A percentile compares a stretch with the other conserved stretches of the same genome.
Conservation (phyloP, 805 yeast species). For the Metschnikowia henanensis region DNA sequence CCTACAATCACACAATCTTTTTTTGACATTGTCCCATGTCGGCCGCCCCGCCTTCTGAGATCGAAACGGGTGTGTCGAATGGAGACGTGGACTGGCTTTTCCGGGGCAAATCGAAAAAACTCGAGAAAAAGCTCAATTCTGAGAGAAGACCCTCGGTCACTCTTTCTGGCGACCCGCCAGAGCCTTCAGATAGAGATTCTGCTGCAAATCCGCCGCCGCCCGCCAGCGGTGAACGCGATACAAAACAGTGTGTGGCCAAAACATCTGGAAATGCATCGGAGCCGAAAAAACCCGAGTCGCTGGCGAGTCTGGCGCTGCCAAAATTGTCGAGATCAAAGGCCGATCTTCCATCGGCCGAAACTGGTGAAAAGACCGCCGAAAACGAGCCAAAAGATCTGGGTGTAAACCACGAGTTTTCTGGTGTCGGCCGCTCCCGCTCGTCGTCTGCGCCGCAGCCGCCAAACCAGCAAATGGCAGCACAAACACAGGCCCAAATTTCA, state of each 20-base stretch:
- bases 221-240: background rate
- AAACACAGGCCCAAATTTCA: slow-evolving; percentile 3
- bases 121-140: slow-evolving; percentile 42
- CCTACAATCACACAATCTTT: background rate
- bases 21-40: slow-evolving; percentile 8
- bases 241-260: too few species aligned
- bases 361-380: too few species aligned
- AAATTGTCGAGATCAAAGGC: background rate
- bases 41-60: slow-evolving; percentile 16
- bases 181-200: slow-evolving; percentile 2
- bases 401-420: background rate
- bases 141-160: slow-evolving; percentile 14
- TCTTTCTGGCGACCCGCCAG: slow-evolving; percentile 4
- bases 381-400: too few species aligned
- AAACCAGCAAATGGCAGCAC: background rate
- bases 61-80: slow-evolving; percentile 57
- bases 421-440: slow-evolving; percentile 26
- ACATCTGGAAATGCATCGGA: too few species aligned
- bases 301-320: background rate
- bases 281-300: background rate
- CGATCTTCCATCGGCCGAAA: background rate
- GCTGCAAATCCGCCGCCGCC: background rate
- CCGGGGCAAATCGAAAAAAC: slow-evolving; percentile 68
- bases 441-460: slow-evolving; percentile 19
- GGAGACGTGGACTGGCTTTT: slow-evolving; percentile 87